Conservation (phyloP, 768 basidiomycete species). For the Collybia sordida region DNA sequence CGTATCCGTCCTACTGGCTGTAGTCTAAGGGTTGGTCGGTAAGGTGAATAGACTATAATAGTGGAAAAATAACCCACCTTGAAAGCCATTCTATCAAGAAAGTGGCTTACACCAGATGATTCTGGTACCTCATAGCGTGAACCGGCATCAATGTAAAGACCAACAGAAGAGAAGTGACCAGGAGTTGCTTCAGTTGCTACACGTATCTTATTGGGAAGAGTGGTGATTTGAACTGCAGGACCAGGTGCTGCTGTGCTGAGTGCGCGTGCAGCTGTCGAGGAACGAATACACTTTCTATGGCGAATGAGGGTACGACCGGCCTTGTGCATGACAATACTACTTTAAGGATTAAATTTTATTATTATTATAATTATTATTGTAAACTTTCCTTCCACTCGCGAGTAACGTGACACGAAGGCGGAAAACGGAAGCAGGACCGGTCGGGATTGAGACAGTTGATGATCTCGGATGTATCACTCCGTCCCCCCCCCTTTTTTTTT, state of each 20-base stretch:
- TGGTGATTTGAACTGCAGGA: constrained; percentile 63
- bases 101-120: constrained; percentile 84
- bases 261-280: constrained; percentile 18
- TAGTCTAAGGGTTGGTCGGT: constrained; percentile 52
- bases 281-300: constrained; percentile 22
- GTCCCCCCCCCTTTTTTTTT: no score
- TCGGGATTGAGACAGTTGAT: no score
- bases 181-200: constrained; percentile 91
- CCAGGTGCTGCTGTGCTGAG: constrained; percentile 17
- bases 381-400: no score
- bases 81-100: constrained; percentile 94
- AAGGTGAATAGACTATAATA: constrained; percentile 2
- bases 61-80: constrained; percentile 55
- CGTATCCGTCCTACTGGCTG: constrained; percentile 64
- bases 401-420: no score
- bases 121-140: constrained; percentile 79
- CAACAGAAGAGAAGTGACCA: constrained; percentile 92
- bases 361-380: no score
- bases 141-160: constrained; percentile 93
- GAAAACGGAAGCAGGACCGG: no score
- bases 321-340: constrained; percentile 46
- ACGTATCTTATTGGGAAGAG: constrained; percentile 86
- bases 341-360: no score
- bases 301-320: constrained; percentile 36
- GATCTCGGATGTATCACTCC: no score